A percentile compares a stretch with the other conserved stretches of the same genome.
phyloP scores from a whole-genome alignment of 2,329 filamentous ascomycete species.

The Cladosporium oxysporum region DNA sequence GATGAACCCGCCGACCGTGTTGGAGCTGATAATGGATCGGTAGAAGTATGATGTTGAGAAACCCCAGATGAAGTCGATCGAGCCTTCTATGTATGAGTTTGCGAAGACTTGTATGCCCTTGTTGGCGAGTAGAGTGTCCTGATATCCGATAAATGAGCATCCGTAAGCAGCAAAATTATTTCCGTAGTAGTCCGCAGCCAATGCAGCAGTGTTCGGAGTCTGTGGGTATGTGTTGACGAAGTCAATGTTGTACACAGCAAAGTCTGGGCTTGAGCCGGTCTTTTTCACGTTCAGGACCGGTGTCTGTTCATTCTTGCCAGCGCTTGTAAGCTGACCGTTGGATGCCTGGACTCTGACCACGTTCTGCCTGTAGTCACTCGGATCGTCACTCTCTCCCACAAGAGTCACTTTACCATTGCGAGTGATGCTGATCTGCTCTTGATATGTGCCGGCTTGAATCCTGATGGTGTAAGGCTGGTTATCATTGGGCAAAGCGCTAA shows the following conservation, averaged over 20 bases:
- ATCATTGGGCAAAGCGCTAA: conserved; percentile 47
- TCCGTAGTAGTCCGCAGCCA: conserved; percentile 38
- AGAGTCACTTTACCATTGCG: conserved; percentile 44
- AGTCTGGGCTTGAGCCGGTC: conserved; percentile 33
- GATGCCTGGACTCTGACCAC: conserved; percentile 42
- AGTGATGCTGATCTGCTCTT: conserved; percentile 45
- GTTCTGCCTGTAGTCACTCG: conserved; percentile 43
- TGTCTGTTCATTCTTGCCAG: conserved; percentile 45
- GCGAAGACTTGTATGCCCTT: conserved; percentile 35
- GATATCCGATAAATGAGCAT: conserved; percentile 35
- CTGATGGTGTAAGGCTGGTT: conserved; percentile 44
- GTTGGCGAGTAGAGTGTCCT: conserved; percentile 36
- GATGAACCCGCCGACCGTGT: conserved; percentile 38
- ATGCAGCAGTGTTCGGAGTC: conserved; percentile 38
- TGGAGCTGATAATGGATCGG: conserved; percentile 39
- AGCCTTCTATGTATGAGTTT: conserved; percentile 37
- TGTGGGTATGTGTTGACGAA: conserved; percentile 38
- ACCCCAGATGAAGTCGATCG: conserved; percentile 48
- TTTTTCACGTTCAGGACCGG: conserved; percentile 51
- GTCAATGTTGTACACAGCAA: conserved; percentile 37
- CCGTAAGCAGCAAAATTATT: conserved; percentile 38
- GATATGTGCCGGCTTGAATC: conserved; percentile 45
- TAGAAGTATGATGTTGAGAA: conserved; percentile 48
- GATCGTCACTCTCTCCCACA: conserved; percentile 37
- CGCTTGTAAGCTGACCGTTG: conserved; percentile 44